A percentile compares a stretch with the other conserved stretches of the same genome.
Conservation (phyloP, 2,329 filamentous ascomycete species). For the Chrysoporthe austroafricana region DNA sequence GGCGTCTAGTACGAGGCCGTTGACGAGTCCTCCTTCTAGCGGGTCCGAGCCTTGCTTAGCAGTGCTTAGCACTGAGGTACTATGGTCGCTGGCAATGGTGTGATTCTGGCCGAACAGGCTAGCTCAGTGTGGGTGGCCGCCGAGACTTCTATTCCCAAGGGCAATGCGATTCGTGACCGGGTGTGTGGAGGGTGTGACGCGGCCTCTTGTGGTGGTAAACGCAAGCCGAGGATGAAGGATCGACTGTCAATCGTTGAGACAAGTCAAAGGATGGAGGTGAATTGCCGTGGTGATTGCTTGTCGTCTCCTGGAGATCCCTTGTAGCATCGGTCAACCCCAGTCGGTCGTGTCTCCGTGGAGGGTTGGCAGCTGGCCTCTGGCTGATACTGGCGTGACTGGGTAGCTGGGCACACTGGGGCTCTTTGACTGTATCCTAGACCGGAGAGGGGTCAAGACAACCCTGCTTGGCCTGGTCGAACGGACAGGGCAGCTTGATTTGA, state of each 20-base stretch:
- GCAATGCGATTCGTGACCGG: constrained; percentile 14
- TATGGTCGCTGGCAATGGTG: constrained; percentile 5
- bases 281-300: constrained; percentile 5
- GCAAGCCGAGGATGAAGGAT: constrained; percentile 8
- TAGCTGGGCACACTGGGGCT: no score
- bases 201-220: constrained; percentile 15
- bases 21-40: constrained; percentile 1
- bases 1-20: neutral
- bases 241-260: constrained; percentile 4
- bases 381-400: neutral
- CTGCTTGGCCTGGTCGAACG: neutral
- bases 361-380: constrained; percentile 12
- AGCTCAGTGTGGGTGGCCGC: neutral
- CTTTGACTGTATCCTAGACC: no score
- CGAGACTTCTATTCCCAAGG: neutral
- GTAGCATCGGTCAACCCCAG: neutral
- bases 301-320: neutral
- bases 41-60: neutral
- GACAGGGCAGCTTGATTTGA: no score
- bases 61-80: neutral
- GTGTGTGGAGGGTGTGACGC: constrained; percentile 25
- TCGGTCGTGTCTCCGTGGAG: neutral
- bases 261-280: neutral
- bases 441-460: neutral
- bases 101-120: constrained; percentile 10